Conservation (phyloP, 352 stramenopile species). For the Phytophthora crassamura region DNA sequence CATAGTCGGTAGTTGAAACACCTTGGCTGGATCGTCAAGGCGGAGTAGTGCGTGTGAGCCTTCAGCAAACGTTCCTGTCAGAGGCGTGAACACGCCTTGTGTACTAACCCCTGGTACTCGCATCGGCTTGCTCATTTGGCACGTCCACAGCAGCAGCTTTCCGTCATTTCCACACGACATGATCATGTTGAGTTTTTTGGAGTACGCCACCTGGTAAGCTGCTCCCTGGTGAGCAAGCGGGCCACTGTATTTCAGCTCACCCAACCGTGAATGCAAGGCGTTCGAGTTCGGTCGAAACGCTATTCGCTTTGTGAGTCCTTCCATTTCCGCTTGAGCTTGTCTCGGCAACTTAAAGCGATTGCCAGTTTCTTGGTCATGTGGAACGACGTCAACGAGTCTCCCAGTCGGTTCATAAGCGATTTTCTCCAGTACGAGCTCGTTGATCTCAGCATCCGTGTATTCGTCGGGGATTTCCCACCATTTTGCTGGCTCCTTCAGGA, state of each 20-base stretch:
- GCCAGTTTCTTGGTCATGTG: conserved; percentile 67
- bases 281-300: conserved; percentile 56
- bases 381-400: conserved; percentile 66
- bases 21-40: conserved; percentile 40
- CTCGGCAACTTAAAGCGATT: conserved; percentile 72
- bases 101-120: conserved; percentile 66
- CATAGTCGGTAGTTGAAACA: conserved; percentile 47
- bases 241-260: conserved; percentile 61
- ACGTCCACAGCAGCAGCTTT: conserved; percentile 62
- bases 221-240: conserved; percentile 55
- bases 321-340: conserved; percentile 62
- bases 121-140: conserved; percentile 54
- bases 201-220: conserved; percentile 58
- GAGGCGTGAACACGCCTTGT: conserved; percentile 61
- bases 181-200: conserved; percentile 62
- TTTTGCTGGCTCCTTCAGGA: conserved; percentile 58
- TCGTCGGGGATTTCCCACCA: conserved; percentile 82
- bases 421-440: conserved; percentile 66
- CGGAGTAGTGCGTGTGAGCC: conserved; percentile 50
- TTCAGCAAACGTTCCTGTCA: conserved; percentile 56
- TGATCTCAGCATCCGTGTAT: conserved; percentile 68
- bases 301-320: conserved; percentile 56
- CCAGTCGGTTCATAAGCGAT: conserved; percentile 64
- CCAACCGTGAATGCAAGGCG: conserved; percentile 44
- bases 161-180: conserved; percentile 60